Base-by-base conservation (phyloP, 768 basidiomycete species). In the Multifurca ochricompacta region DNA sequence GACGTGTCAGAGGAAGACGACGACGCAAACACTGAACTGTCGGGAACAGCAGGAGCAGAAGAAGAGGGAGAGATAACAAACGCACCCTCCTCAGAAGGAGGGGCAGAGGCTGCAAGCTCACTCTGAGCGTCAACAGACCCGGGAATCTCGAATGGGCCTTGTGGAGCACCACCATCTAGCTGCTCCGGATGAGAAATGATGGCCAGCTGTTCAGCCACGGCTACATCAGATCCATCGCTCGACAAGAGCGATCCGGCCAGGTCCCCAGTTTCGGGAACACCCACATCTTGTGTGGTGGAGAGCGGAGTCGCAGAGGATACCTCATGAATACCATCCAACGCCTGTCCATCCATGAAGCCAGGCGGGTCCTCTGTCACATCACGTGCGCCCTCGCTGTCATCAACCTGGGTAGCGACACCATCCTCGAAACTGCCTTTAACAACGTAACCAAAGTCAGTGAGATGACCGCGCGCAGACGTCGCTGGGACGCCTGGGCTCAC, bases 361-460 rank as follows among this genome's bases (percentile, higher is more conserved):
- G 56, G 36, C 21, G 46, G 40, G 37, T 61, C 53, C 52, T 57
- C 61, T n/a, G 41, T 31, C 46, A 54, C 28, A 48, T 61, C 54
- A 44, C 34, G 52, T 50, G 57, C 57, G 65, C 49, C 50, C 43
- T 57, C 53, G 46, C 55, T 56, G 28, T 46, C 51, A 49, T 59
- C 60, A 45, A 43, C 64, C 51, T 64, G 64, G 47, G 44, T 59
- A 52, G 58, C 58, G 44, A 58, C 70, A 58, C 64, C 64, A 62
- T 68, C 68, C 66, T 73, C 70, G 70, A 74, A 69, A 71, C 74
- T 63, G 65, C 76, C 74, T 77, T n/a, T 65, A 66, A 62, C 61
- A 62, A 40, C 78, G 79, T 77, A 68, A 77, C 71, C 72, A 63
- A 69, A 66, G 79, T 88, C 69, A 87, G 86, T 70, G 67, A 74